Percentiles rank a stretch among this genome's conserved stretches.
phyloP scores from a whole-genome alignment of 768 basidiomycete species.

The Rhizopogon rudus region DNA sequence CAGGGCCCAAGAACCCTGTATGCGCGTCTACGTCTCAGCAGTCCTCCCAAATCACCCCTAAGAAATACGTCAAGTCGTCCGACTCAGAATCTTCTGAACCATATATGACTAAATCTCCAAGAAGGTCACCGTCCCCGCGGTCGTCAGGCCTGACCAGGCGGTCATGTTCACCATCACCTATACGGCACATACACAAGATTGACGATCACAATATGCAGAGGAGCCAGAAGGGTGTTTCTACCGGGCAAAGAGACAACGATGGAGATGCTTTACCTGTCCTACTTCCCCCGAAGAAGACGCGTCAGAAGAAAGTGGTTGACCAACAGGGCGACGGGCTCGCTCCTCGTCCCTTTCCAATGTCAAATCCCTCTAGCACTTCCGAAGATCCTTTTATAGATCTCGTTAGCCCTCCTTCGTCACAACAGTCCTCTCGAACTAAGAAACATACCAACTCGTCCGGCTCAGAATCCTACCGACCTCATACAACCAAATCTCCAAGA shows the following conservation, averaged over 20 bases:
- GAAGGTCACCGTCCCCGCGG: background rate
- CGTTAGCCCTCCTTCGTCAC: background rate
- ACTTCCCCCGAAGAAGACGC: background rate
- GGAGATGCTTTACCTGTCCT: background rate
- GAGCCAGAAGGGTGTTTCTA: constrained; percentile 4
- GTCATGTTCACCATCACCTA: background rate
- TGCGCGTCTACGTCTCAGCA: background rate
- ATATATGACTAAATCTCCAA: constrained; percentile 16
- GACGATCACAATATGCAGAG: constrained; percentile 15
- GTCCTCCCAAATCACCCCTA: background rate
- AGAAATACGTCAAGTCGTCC: background rate
- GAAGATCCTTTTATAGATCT: constrained; percentile 1
- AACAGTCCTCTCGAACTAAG: constrained; percentile 3
- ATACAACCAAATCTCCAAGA: constrained; percentile 13
- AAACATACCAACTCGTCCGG: background rate
- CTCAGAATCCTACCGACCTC: constrained; percentile 22
- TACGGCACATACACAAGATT: constrained; percentile 7
- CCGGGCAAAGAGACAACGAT: constrained; percentile 1
- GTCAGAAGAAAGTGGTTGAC: background rate
- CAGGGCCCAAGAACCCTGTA: background rate
- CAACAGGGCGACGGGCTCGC: background rate
- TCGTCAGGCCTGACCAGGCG: constrained; percentile 8
- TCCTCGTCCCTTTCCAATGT: constrained; percentile 24
- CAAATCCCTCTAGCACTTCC: background rate
- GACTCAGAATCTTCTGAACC: constrained; percentile 21